These are phyloP conservation scores for Drosera spatulata DNA, from an alignment of 179 eudicot genomes.

Conservation along the genomic window DNA sequence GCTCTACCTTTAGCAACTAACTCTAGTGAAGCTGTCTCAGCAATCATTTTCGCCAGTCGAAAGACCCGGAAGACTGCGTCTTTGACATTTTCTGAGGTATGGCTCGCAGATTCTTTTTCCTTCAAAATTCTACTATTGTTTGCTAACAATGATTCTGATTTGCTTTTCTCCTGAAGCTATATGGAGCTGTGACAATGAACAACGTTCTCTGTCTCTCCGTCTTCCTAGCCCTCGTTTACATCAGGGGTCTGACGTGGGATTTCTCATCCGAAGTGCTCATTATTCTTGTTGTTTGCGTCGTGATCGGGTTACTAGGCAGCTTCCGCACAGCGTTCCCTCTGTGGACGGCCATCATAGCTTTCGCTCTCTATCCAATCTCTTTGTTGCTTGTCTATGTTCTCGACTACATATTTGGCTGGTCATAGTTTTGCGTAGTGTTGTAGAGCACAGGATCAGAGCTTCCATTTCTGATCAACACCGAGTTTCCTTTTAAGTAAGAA, in stretches of 20 bases:
- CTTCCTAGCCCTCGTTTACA: slow-evolving; percentile 73
- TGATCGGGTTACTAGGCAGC: slow-evolving; percentile 73
- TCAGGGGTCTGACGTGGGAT: slow-evolving; percentile 78
- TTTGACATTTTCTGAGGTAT: slow-evolving; percentile 83
- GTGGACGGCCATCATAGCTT: slow-evolving; percentile 66
- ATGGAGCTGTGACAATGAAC: slow-evolving; percentile 93
- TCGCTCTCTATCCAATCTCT: no score
- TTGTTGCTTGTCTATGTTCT: slow-evolving; percentile 75
- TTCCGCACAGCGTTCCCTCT: slow-evolving; percentile 72
- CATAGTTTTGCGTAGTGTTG: slow-evolving; percentile 9
- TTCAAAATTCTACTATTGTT: no score
- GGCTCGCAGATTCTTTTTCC: slow-evolving; percentile 23
- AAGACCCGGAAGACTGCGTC: slow-evolving; percentile 75
- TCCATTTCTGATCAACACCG: no score
- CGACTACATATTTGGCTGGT: slow-evolving; percentile 49
- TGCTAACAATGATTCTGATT: no score
- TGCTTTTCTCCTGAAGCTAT: slow-evolving; percentile 36
- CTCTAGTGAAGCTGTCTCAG: slow-evolving; percentile 94
- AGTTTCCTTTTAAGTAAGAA: no score
- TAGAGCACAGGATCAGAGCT: no score
- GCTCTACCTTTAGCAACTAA: slow-evolving; percentile 85
- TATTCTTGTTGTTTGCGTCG: slow-evolving; percentile 63
- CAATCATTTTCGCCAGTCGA: slow-evolving; percentile 71
- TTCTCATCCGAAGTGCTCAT: slow-evolving; percentile 92
- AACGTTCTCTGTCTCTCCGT: slow-evolving; percentile 72